A percentile compares a stretch with the other conserved stretches of the same genome.
phyloP scores from a whole-genome alignment of 257 asterid genomes.

The Solanum ossicruentum region DNA sequence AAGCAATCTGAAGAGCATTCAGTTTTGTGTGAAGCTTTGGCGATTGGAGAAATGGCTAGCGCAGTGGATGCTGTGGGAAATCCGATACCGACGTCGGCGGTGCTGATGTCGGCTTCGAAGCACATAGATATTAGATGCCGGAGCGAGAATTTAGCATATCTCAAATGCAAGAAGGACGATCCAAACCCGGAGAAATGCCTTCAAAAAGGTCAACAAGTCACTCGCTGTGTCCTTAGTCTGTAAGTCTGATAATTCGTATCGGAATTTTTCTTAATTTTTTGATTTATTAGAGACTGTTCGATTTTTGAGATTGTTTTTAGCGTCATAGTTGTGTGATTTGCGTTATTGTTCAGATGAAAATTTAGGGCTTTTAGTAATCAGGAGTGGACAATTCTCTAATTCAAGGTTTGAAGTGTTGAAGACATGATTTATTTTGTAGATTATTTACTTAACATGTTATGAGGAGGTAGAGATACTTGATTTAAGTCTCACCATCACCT shows the following conservation, averaged over 20 bases:
- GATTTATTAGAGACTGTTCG: too few relatives aligned
- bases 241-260: slow-evolving; percentile 9
- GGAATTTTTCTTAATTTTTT: background rate
- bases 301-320: background rate
- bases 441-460: background rate
- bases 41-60: slow-evolving; percentile 16
- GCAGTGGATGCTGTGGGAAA: slow-evolving; percentile 30
- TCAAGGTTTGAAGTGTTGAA: background rate
- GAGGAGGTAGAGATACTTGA: background rate
- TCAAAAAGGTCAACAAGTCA: slow-evolving; percentile 63
- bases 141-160: slow-evolving; percentile 46
- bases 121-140: slow-evolving; percentile 51
- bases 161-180: slow-evolving; percentile 64
- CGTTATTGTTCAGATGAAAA: background rate
- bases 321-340: background rate
- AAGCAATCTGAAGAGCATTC: background rate
- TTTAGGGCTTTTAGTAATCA: background rate
- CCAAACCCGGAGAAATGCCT: slow-evolving; percentile 74
- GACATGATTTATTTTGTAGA: background rate
- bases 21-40: background rate
- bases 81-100: slow-evolving; percentile 47
- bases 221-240: slow-evolving; percentile 56
- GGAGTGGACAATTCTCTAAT: background rate
- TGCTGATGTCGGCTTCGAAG: slow-evolving; percentile 57
- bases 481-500: background rate